These are phyloP conservation scores for Leishmania amazonensis DNA, from an alignment of 208 protist species.

Conservation along the genomic window DNA sequence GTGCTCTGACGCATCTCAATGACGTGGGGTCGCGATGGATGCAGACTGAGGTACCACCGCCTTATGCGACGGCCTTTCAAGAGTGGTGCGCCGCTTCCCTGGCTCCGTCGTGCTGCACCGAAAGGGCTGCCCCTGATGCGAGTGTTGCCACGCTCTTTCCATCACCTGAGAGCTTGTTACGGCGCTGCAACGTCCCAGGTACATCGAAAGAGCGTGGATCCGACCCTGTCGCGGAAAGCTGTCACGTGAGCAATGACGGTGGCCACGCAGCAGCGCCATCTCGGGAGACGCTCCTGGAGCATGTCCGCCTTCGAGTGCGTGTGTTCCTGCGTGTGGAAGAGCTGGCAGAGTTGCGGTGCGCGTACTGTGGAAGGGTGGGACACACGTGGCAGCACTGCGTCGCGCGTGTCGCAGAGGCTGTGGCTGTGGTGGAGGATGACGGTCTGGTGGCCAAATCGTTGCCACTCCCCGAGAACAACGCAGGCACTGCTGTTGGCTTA, in stretches of 20 bases:
- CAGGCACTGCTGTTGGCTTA: neutral
- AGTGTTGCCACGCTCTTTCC: neutral
- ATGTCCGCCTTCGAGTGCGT: constrained; percentile 8
- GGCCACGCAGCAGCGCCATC: neutral
- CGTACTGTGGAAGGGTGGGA: constrained; percentile 25
- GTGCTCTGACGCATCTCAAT: neutral
- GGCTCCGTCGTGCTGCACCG: neutral
- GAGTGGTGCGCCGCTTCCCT: constrained; percentile 4
- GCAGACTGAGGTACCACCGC: constrained; percentile 17
- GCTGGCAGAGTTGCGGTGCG: constrained; percentile 31
- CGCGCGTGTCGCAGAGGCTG: constrained; percentile 5
- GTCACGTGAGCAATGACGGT: neutral
- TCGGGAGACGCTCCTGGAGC: neutral
- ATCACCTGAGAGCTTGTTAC: neutral
- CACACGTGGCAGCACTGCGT: constrained; percentile 49
- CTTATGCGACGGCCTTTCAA: neutral
- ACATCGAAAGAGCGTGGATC: neutral
- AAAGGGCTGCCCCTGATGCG: neutral
- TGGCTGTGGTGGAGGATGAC: constrained; percentile 6
- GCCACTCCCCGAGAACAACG: neutral
- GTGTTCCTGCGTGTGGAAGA: constrained; percentile 43
- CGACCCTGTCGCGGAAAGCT: neutral
- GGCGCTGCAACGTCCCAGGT: neutral
- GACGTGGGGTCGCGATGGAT: neutral
- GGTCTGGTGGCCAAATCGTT: neutral